phyloP scores from a whole-genome alignment of 805 yeast species.

The Lachancea lanzarotensis region DNA sequence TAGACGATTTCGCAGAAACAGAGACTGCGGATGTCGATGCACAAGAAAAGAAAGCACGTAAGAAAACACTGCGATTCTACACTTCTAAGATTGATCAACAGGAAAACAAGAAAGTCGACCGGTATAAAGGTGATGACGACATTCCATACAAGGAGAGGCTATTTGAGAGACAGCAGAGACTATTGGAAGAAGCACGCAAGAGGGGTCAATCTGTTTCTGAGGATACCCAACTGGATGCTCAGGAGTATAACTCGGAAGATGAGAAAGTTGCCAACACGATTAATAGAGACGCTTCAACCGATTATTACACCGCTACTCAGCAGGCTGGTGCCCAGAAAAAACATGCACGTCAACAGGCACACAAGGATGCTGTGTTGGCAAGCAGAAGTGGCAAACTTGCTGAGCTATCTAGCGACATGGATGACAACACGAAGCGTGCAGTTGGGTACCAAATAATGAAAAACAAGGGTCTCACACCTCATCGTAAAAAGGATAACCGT shows the following conservation, averaged over 20 bases:
- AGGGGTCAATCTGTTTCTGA: conserved; percentile 60
- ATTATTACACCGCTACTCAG: conserved; percentile 53
- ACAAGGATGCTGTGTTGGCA: conserved; percentile 64
- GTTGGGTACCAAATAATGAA: conserved; percentile 89
- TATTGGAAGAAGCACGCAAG: conserved; percentile 79
- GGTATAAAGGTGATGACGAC: conserved; percentile 76
- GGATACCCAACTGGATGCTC: conserved; percentile 52
- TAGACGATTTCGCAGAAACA: conserved; percentile 61
- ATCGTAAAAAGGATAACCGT: conserved; percentile 87
- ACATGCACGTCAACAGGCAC: conserved; percentile 53
- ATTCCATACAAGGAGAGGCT: conserved; percentile 86
- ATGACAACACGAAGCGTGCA: conserved; percentile 86
- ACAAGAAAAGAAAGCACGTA: conserved; percentile 77
- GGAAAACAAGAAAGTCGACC: conserved; percentile 52
- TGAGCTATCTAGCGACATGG: conserved; percentile 57
- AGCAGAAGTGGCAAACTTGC: conserved; percentile 79
- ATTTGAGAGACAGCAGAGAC: conserved; percentile 82
- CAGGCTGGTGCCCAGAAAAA: conserved; percentile 43
- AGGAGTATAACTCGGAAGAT: conserved; percentile 44
- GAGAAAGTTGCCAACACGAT: conserved; percentile 37
- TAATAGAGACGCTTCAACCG: conserved; percentile 44
- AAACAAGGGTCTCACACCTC: conserved; percentile 93
- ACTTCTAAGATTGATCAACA: conserved; percentile 94
- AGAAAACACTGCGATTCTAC: conserved; percentile 83
- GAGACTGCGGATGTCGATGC: conserved; percentile 74